These are phyloP conservation scores for Pythium rishiriense DNA, from an alignment of 352 stramenopile species.

Conservation along the genomic window DNA sequence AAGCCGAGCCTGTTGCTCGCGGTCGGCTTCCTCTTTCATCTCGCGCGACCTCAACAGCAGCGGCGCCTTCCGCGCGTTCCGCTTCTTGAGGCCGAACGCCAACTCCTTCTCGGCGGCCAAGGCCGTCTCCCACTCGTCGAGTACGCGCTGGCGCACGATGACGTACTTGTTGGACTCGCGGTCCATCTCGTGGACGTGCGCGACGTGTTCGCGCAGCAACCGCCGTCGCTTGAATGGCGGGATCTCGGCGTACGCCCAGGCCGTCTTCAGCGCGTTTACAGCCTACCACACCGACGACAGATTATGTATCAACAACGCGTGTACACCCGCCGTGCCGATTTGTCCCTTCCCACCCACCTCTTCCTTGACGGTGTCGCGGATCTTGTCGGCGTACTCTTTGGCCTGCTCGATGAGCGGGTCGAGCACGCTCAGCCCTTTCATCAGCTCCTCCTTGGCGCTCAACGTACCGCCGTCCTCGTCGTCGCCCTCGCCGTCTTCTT, in stretches of 20 bases:
- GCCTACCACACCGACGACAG: no score
- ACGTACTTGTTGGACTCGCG: constrained; percentile 56
- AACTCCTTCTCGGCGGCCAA: constrained; percentile 40
- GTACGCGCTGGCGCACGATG: constrained; percentile 40
- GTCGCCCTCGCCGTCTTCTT: constrained; percentile 62
- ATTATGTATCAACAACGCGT: no score
- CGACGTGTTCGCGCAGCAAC: constrained; percentile 61
- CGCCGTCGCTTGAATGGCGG: constrained; percentile 52
- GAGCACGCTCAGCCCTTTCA: constrained; percentile 51
- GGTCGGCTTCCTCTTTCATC: constrained; percentile 56
- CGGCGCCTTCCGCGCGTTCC: constrained; percentile 56
- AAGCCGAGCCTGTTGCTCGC: constrained; percentile 31
- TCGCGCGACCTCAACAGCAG: constrained; percentile 48
- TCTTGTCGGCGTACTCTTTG: constrained; percentile 39
- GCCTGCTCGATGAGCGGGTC: constrained; percentile 44
- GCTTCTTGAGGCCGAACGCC: constrained; percentile 54
- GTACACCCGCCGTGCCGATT: neutral
- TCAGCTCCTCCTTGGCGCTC: constrained; percentile 62
- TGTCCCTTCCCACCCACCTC: constrained; percentile 28
- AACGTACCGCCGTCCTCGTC: constrained; percentile 38
- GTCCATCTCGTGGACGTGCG: constrained; percentile 63
- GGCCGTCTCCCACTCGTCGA: constrained; percentile 42
- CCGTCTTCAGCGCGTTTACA: constrained; percentile 41
- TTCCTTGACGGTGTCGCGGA: constrained; percentile 39
- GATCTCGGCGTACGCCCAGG: constrained; percentile 59